Percentiles rank a stretch among this genome's conserved stretches.
Conservation (phyloP, 2,329 filamentous ascomycete genomes). For the Ophiostoma piceae region DNA sequence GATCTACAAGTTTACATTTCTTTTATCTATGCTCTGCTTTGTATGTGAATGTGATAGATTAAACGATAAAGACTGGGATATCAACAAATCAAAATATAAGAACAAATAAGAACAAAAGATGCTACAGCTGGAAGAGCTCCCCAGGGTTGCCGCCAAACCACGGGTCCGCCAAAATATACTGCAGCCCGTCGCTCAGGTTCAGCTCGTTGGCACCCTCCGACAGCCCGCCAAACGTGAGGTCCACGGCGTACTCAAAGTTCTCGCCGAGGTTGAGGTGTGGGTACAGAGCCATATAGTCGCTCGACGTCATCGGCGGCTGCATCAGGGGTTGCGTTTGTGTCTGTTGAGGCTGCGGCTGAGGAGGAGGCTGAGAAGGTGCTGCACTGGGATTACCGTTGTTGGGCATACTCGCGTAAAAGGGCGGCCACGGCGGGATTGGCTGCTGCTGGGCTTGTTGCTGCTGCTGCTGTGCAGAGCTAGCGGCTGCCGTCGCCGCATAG, state of each 20-base stretch:
- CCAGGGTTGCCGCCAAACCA: constrained; percentile 36
- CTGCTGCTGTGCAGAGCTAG: constrained; percentile 21
- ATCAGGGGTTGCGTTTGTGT: not conserved
- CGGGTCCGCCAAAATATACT: constrained; percentile 38
- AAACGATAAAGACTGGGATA: too few relatives aligned
- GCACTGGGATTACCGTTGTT: constrained; percentile 12
- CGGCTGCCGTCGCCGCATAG: constrained; percentile 24
- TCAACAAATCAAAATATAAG: constrained; percentile 10
- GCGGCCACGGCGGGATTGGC: constrained; percentile 19
- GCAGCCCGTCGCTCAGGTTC: constrained; percentile 34
- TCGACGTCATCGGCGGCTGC: constrained; percentile 20
- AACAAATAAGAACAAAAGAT: not conserved
- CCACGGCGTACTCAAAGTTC: constrained; percentile 43
- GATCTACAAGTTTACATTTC: not conserved
- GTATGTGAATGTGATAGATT: too few relatives aligned
- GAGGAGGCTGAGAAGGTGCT: constrained; percentile 19
- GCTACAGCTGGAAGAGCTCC: constrained; percentile 15
- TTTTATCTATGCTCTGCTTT: too few relatives aligned
- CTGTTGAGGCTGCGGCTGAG: constrained; percentile 19
- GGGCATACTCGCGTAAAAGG: constrained; percentile 21
- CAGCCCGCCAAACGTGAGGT: constrained; percentile 37
- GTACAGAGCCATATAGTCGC: constrained; percentile 33
- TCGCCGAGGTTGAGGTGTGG: constrained; percentile 36
- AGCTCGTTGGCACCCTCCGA: constrained; percentile 21
- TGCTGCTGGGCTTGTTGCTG: constrained; percentile 29